Percentiles rank a stretch among this genome's conserved stretches.
These are phyloP conservation scores for Yamadazyma triangularis DNA, from an alignment of 1,139 yeast species.

Conservation along the genomic window DNA sequence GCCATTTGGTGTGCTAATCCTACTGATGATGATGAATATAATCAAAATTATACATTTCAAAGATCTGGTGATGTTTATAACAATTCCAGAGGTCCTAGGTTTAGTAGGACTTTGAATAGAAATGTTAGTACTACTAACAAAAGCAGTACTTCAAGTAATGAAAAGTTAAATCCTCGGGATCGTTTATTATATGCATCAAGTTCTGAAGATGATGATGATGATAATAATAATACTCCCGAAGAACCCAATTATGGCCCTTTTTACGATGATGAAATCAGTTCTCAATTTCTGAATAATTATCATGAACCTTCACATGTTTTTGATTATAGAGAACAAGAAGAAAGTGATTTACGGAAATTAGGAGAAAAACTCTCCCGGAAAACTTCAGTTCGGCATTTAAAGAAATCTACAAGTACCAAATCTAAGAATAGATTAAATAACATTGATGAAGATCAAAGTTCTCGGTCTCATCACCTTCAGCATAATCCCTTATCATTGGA, in stretches of 20 bases:
- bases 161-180: slow-evolving; percentile 7
- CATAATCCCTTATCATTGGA: slow-evolving; percentile 14
- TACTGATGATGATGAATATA: slow-evolving; percentile 19
- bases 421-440: neutral
- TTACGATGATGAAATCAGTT: neutral
- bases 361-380: slow-evolving; percentile 30
- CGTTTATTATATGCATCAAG: slow-evolving; percentile 9
- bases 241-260: neutral
- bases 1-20: slow-evolving; percentile 48
- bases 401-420: slow-evolving; percentile 6
- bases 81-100: slow-evolving; percentile 1
- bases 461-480: too few species aligned
- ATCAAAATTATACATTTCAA: slow-evolving; percentile 10
- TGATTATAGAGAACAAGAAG: slow-evolving; percentile 15
- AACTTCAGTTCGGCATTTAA: slow-evolving; percentile 22
- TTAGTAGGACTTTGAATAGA: neutral
- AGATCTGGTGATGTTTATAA: slow-evolving; percentile 12
- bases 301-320: neutral
- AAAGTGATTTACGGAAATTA: slow-evolving; percentile 23
- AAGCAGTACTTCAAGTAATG: neutral
- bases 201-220: slow-evolving; percentile 3
- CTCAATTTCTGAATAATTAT: neutral
- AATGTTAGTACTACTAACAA: slow-evolving; percentile 1
- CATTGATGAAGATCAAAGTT: slow-evolving; percentile 1
- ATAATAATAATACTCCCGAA: slow-evolving; percentile 1